Percentiles rank a stretch among this genome's conserved stretches.
Conservation (phyloP, 345 rosid species). For the Nephelium lappaceum region DNA sequence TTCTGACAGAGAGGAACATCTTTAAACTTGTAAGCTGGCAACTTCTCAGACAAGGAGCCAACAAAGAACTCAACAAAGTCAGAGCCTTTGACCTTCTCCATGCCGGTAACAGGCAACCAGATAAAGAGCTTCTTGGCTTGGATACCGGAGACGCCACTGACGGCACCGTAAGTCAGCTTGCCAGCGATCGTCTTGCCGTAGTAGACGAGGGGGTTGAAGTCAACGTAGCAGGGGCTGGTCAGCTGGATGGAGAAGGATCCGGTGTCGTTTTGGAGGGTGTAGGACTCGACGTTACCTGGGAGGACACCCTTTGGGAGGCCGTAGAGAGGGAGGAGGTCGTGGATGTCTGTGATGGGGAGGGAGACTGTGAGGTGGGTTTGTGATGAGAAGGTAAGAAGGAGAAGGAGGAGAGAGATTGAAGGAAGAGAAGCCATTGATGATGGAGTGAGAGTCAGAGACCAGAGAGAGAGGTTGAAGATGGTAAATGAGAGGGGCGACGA, state of each 20-base stretch:
- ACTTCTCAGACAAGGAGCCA: conserved; percentile 64
- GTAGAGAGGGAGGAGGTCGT: conserved; percentile 64
- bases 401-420: conserved; percentile 16
- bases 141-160: conserved; percentile 57
- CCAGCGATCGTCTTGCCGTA: conserved; percentile 59
- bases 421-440: conserved; percentile 22
- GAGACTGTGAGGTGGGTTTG: conserved; percentile 30
- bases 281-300: conserved; percentile 63
- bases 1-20: conserved; percentile 56
- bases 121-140: conserved; percentile 64
- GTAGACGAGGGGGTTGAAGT: conserved; percentile 55
- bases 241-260: conserved; percentile 61
- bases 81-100: conserved; percentile 42
- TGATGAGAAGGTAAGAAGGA: conserved; percentile 29
- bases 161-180: conserved; percentile 62
- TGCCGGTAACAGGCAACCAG: conserved; percentile 69
- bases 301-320: conserved; percentile 77
- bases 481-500: not conserved
- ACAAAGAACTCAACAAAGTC: conserved; percentile 68
- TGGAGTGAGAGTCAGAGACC: not conserved
- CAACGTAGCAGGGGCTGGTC: conserved; percentile 50
- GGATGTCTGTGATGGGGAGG: conserved; percentile 43
- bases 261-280: conserved; percentile 42
- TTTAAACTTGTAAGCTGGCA: conserved; percentile 61
- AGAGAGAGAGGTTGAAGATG: not conserved